Percentiles rank a stretch among this genome's conserved stretches.
Evolutionary conservation across 108 stramenopile genomes (phyloP).

Genomic region (Phaeodactylum tricornutum): DNA sequence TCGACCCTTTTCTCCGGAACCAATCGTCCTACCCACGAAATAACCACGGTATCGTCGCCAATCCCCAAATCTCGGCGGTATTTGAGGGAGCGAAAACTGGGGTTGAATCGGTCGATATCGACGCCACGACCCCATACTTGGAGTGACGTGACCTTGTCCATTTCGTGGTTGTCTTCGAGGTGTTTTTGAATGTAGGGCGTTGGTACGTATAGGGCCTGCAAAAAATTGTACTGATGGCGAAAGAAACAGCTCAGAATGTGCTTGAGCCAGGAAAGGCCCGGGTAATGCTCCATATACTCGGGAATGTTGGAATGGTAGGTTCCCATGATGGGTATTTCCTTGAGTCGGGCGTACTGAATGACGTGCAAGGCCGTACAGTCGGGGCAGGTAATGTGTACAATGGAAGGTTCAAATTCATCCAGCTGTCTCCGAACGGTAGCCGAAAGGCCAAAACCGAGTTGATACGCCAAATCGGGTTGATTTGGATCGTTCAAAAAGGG

Average conservation of each 20-base stretch:
- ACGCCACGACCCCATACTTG: slow-evolving; percentile 69
- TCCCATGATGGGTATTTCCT: slow-evolving; percentile 41
- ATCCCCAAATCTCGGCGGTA: slow-evolving; percentile 43
- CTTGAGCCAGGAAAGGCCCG: slow-evolving; percentile 40
- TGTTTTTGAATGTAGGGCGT: slow-evolving; percentile 41
- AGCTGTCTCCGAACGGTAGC: slow-evolving; percentile 13
- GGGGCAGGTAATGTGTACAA: slow-evolving; percentile 51
- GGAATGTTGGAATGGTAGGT: slow-evolving; percentile 67
- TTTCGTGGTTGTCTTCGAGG: slow-evolving; percentile 21
- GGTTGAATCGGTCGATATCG: slow-evolving; percentile 53
- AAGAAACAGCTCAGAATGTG: slow-evolving; percentile 30
- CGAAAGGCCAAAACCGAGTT: slow-evolving; percentile 30
- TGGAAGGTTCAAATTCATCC: slow-evolving; percentile 34
- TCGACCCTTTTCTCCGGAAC: slow-evolving; percentile 69
- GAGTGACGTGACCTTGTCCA: slow-evolving; percentile 35
- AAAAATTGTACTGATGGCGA: slow-evolving; percentile 46
- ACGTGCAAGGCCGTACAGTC: slow-evolving; percentile 37
- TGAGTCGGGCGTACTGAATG: slow-evolving; percentile 31
- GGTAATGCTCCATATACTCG: slow-evolving; percentile 48
- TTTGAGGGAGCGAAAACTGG: slow-evolving; percentile 25
- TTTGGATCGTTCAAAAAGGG: slow-evolving; percentile 39
- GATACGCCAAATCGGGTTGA: slow-evolving; percentile 29
- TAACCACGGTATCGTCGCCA: slow-evolving; percentile 39
- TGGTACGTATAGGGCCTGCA: slow-evolving; percentile 50
- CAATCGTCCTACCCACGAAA: slow-evolving; percentile 55